Evolutionary conservation across 768 basidiomycete genomes (phyloP), one percentile per base, ranked within the genome.

Genomic region (Pleurotus djamor): DNA sequence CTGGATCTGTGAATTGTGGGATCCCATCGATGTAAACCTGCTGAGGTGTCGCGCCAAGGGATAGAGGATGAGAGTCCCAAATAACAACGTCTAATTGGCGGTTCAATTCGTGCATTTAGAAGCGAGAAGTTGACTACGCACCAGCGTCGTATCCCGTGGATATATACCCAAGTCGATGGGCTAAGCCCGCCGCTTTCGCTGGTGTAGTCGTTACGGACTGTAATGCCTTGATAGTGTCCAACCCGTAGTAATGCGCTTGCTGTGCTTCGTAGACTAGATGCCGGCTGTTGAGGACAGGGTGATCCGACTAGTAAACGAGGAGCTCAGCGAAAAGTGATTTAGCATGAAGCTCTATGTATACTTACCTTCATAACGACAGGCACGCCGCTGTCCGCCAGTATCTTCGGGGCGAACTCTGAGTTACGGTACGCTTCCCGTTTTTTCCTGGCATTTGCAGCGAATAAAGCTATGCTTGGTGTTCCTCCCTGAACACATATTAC

Each of bases 21-120:
- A 94, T 88, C 9, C 93, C 93, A 63, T 96, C 94, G 57, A 94
- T 87, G 70, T 82, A 92, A 0, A 93, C 91, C 65, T 94, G 92
- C 3, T 75, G 71, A 0, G 94, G 93, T 1, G 91, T 93, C 0
- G 92, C 88, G 17, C 92, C 92, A 3, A 94, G 76, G 0, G 82
- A 67, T 28, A 96, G 78, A 0, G 92, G 94, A 69, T 94, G 91
- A 4, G 83, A 83, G 60, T 91, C 87, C 88, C 89, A 91, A 12
- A 85, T 67, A 36, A 80, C 81, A 35, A 83, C 61, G 62, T 84
- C 83, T 81, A 58, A 9, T 32, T 7, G 21, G 45, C 9, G 28
- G 35, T 37, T 16, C 21, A n/a, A 35, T 28, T 5, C 5, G n/a
- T n/a, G 10, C 6, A 32, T 5, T 28, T 28, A 28, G 8, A 57